These are phyloP conservation scores for Juglanconis juglandina DNA, from an alignment of 2,329 filamentous ascomycete species.

Conservation along the genomic window DNA sequence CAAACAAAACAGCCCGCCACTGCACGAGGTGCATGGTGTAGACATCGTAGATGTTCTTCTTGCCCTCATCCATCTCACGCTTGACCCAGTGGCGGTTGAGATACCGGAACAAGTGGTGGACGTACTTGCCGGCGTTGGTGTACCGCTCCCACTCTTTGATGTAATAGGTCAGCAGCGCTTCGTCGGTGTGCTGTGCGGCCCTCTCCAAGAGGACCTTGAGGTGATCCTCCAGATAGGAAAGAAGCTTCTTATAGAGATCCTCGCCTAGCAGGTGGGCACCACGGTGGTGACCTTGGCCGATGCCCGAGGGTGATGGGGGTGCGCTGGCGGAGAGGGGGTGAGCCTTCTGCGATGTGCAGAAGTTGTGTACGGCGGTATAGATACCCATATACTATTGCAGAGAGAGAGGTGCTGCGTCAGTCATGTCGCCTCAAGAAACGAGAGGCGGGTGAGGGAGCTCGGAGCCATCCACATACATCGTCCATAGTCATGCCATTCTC, in stretches of 20 bases:
- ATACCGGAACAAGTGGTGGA: conserved; percentile 94
- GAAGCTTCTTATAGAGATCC: conserved; percentile 90
- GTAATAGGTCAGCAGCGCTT: conserved; percentile 87
- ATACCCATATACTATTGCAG: conserved; percentile 79
- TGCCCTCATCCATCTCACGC: conserved; percentile 96
- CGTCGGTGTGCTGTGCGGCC: conserved; percentile 79
- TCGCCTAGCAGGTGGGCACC: conserved; percentile 86
- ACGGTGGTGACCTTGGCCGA: conserved; percentile 11
- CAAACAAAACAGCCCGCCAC: conserved; percentile 91
- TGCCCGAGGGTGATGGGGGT: conserved; percentile 55
- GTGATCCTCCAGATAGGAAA: conserved; percentile 77
- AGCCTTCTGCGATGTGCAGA: conserved; percentile 96
- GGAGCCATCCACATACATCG: conserved; percentile 52
- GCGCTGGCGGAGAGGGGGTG: conserved; percentile 3
- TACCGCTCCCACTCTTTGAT: conserved; percentile 96
- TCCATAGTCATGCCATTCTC: conserved; percentile 92
- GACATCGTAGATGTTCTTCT: conserved; percentile 97
- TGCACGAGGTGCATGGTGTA: conserved; percentile 95
- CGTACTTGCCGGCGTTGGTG: conserved; percentile 92
- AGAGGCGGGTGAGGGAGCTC: conserved; percentile 3
- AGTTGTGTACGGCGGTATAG: conserved; percentile 97
- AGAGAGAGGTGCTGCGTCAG: background rate
- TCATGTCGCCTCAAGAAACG: conserved; percentile 17
- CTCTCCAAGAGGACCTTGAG: conserved; percentile 67
- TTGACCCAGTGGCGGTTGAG: conserved; percentile 99